Conservation (phyloP, 2,329 filamentous ascomycete genomes). For the Cladophialophora chaetospira region DNA sequence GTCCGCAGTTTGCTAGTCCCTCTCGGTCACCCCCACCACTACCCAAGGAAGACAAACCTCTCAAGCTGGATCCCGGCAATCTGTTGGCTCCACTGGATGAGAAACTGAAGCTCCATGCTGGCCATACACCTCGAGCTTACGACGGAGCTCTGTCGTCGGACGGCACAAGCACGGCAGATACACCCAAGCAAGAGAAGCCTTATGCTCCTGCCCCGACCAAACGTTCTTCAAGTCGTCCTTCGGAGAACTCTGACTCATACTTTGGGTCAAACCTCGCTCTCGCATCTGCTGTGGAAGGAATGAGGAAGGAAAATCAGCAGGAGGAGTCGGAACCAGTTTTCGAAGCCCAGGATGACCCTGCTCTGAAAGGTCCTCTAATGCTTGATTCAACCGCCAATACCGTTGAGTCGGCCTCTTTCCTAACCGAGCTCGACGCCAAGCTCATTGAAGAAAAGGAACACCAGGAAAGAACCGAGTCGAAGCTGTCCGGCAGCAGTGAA, state of each 20-base stretch:
- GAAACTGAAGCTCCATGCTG: conserved; percentile 45
- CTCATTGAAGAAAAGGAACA: conserved; percentile 44
- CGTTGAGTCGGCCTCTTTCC: conserved; percentile 41
- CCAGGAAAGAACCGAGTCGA: conserved; percentile 20
- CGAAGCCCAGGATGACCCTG: conserved; percentile 45
- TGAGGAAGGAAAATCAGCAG: conserved; percentile 9
- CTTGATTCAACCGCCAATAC: conserved; percentile 45
- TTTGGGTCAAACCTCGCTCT: conserved; percentile 41
- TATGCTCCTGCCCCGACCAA: conserved; percentile 37
- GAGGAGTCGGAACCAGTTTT: conserved; percentile 14
- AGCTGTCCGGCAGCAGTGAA: conserved; percentile 22
- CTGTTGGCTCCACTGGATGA: conserved; percentile 42
- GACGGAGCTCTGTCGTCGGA: conserved; percentile 40
- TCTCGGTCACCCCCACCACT: conserved; percentile 32
- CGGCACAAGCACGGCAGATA: conserved; percentile 29
- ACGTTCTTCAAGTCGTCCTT: conserved; percentile 37
- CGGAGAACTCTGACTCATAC: conserved; percentile 45
- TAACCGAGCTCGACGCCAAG: conserved; percentile 47
- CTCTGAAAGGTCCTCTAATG: conserved; percentile 47
- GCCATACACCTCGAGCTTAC: conserved; percentile 49
- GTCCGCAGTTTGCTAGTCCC: conserved; percentile 42
- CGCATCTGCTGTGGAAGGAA: conserved; percentile 9
- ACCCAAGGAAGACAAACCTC: conserved; percentile 35
- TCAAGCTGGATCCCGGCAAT: conserved; percentile 29
- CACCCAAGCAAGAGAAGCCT: conserved; percentile 38